A percentile compares a stretch with the other conserved stretches of the same genome.
These are phyloP conservation scores for Albizia julibrissin DNA, from an alignment of 306 rosid species.

Conservation along the genomic window DNA sequence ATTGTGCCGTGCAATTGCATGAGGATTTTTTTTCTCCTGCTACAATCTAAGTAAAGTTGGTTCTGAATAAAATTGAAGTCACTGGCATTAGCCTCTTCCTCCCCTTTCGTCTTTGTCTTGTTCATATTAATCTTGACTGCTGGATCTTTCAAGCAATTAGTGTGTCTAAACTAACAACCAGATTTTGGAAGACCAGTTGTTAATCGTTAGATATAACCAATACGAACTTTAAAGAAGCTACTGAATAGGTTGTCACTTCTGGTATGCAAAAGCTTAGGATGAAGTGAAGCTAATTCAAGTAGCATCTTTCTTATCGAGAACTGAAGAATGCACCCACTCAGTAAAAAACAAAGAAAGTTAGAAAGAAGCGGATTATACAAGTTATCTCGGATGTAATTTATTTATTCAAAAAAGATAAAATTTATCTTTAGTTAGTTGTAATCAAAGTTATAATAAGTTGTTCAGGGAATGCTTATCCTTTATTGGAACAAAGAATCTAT, in stretches of 20 bases:
- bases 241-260: not conserved
- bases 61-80: slow-evolving; percentile 4
- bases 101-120: not conserved
- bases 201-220: not conserved
- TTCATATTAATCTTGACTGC: not conserved
- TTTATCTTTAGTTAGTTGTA: not conserved
- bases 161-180: not conserved
- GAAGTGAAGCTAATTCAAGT: slow-evolving; percentile 14
- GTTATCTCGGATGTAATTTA: not conserved
- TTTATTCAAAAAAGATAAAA: not conserved
- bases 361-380: not conserved
- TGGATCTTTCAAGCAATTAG: slow-evolving; percentile 1
- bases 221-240: not conserved
- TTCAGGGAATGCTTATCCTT: not conserved
- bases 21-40: not conserved
- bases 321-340: not conserved
- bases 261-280: not conserved
- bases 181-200: slow-evolving; percentile 1
- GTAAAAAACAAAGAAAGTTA: not conserved
- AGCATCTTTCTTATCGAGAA: not conserved
- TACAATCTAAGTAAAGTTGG: not conserved
- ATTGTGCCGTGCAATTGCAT: not conserved
- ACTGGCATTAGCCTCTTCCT: not conserved
- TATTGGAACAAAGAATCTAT: not conserved
- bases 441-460: not conserved